phyloP scores from a whole-genome alignment of 805 yeast species.

The Metschnikowia lachancei region DNA sequence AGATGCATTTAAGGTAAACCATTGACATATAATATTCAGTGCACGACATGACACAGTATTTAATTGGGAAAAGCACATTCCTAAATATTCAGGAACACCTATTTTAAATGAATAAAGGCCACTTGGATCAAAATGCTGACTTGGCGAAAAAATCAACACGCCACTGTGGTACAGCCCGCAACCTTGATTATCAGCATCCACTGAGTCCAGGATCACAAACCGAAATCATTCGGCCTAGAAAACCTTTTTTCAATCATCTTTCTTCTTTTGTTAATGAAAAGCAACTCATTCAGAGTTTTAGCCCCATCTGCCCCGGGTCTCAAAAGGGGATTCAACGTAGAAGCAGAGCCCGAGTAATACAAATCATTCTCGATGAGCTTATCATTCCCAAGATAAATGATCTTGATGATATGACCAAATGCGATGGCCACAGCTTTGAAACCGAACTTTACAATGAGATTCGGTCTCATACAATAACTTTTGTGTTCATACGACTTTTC shows the following conservation, averaged over 20 bases:
- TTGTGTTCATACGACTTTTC: conserved; percentile 37
- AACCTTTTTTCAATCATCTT: conserved; percentile 17
- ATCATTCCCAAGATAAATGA: conserved; percentile 73
- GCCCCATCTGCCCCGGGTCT: conserved; percentile 17
- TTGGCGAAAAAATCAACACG: too few relatives aligned
- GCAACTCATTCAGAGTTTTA: conserved; percentile 41
- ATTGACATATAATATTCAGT: too few relatives aligned
- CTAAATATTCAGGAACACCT: too few relatives aligned
- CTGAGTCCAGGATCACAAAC: background rate
- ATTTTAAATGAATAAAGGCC: too few relatives aligned
- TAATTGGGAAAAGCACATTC: too few relatives aligned
- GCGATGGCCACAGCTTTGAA: conserved; percentile 73
- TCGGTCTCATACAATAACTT: conserved; percentile 35
- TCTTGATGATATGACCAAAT: conserved; percentile 70
- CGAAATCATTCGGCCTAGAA: conserved; percentile 1
- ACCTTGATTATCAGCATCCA: too few relatives aligned
- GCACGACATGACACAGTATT: too few relatives aligned
- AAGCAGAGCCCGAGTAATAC: conserved; percentile 41
- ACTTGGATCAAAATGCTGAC: too few relatives aligned
- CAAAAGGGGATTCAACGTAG: conserved; percentile 23
- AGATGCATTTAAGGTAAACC: too few relatives aligned
- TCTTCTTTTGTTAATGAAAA: conserved; percentile 53
- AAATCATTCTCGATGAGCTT: conserved; percentile 62
- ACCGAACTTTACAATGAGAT: conserved; percentile 68
- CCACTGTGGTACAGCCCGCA: too few relatives aligned